phyloP scores from a whole-genome alignment of 257 asterid species.

The Voacanga thouarsii region DNA sequence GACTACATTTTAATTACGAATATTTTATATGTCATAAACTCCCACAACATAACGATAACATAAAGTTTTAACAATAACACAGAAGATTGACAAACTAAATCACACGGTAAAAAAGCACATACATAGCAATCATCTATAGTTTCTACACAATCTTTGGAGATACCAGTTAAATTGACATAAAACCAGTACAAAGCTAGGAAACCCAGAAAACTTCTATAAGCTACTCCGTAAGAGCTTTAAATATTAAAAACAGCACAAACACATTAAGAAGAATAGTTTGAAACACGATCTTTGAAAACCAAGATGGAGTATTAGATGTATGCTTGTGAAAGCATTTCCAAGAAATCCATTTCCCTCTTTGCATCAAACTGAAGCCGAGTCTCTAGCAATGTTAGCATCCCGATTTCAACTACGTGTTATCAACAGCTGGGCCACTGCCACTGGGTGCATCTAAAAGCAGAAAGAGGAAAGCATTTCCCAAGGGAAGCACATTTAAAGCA shows the following conservation, averaged over 20 bases:
- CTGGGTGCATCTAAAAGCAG: background rate
- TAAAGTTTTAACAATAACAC: too few relatives aligned
- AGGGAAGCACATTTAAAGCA: background rate
- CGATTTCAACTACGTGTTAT: background rate
- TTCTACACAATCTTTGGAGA: too few relatives aligned
- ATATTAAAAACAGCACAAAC: background rate
- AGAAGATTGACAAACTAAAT: too few relatives aligned
- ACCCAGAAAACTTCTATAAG: background rate
- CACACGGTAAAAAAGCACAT: too few relatives aligned
- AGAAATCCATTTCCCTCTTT: conserved; percentile 8
- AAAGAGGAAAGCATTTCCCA: background rate
- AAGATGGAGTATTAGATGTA: background rate
- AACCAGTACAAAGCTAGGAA: background rate
- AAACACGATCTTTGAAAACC: background rate
- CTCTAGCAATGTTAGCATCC: background rate
- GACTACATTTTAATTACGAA: too few relatives aligned
- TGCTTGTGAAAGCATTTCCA: background rate
- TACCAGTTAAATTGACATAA: too few relatives aligned
- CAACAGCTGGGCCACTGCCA: background rate
- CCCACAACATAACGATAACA: too few relatives aligned
- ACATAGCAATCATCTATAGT: too few relatives aligned
- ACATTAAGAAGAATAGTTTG: too few relatives aligned
- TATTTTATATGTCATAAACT: too few relatives aligned
- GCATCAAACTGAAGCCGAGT: background rate
- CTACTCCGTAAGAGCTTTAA: background rate